A percentile compares a stretch with the other conserved stretches of the same genome.
These are phyloP conservation scores for Globisporangium nagaii DNA, from an alignment of 352 stramenopile genomes.

Conservation along the genomic window DNA sequence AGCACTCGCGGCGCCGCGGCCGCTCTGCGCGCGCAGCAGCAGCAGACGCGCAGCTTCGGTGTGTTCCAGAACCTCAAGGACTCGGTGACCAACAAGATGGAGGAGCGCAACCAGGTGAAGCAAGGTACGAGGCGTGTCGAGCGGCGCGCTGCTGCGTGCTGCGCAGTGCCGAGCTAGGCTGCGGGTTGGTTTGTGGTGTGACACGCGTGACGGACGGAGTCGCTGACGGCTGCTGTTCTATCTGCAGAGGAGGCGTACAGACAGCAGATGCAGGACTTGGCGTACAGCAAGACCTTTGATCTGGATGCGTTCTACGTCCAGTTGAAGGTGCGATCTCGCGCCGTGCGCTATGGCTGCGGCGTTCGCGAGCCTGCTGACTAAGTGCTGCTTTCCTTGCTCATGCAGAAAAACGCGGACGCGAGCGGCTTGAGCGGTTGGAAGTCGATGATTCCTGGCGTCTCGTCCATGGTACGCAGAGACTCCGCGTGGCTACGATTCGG, in stretches of 20 bases:
- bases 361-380: too few species aligned
- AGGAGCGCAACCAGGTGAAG: slow-evolving; percentile 79
- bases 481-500: too few species aligned
- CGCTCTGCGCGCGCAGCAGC: slow-evolving; percentile 1
- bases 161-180: too few species aligned
- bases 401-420: slow-evolving; percentile 73
- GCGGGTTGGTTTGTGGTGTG: too few species aligned
- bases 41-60: slow-evolving; percentile 58
- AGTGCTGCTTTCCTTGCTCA: not conserved
- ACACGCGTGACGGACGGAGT: too few species aligned
- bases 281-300: slow-evolving; percentile 63
- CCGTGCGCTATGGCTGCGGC: not conserved
- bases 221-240: not conserved
- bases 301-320: slow-evolving; percentile 62
- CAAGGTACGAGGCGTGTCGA: slow-evolving; percentile 39
- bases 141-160: too few species aligned
- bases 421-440: slow-evolving; percentile 70
- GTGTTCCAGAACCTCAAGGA: slow-evolving; percentile 74
- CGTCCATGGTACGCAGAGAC: slow-evolving; percentile 49
- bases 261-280: slow-evolving; percentile 69
- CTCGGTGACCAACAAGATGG: slow-evolving; percentile 65
- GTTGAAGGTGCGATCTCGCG: slow-evolving; percentile 42
- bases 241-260: slow-evolving; percentile 62
- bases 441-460: slow-evolving; percentile 76
- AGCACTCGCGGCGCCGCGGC: not conserved